A percentile compares a stretch with the other conserved stretches of the same genome.
phyloP scores from a whole-genome alignment of 164 flowering plant genomes.

The Liquidambar formosana region DNA sequence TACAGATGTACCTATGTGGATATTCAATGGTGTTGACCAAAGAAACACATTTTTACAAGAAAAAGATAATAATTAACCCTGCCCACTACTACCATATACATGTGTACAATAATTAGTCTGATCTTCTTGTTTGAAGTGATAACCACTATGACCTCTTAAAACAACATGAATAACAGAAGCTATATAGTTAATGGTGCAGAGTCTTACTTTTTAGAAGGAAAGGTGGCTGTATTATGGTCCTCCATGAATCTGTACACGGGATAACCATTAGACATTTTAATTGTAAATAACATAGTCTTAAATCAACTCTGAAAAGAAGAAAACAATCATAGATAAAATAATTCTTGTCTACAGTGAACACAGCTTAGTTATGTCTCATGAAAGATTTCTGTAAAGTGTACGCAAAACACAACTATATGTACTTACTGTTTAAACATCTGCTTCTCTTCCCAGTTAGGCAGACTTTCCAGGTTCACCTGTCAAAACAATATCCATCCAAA shows the following conservation, averaged over 20 bases:
- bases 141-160: not conserved
- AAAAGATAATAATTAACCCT: no score
- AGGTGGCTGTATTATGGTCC: slow-evolving; percentile 97
- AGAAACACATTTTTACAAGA: no score
- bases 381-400: not conserved
- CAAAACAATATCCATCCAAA: slow-evolving; percentile 11
- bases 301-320: not conserved
- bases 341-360: not conserved
- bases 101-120: no score
- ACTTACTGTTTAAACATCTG: slow-evolving; percentile 90
- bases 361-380: not conserved
- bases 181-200: not conserved
- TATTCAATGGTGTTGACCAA: no score
- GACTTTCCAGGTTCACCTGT: slow-evolving; percentile 87
- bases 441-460: slow-evolving; percentile 96
- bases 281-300: not conserved
- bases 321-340: not conserved
- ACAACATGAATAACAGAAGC: not conserved
- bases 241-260: slow-evolving; percentile 84
- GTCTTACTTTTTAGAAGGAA: slow-evolving; percentile 95
- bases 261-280: not conserved
- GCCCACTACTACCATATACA: no score
- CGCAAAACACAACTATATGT: not conserved
- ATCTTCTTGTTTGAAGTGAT: no score
- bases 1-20: not conserved